Evolutionary conservation across 441 rosid genomes (phyloP), one percentile per base, ranked within the genome.

Genomic region (Erodium chrysanthum): DNA sequence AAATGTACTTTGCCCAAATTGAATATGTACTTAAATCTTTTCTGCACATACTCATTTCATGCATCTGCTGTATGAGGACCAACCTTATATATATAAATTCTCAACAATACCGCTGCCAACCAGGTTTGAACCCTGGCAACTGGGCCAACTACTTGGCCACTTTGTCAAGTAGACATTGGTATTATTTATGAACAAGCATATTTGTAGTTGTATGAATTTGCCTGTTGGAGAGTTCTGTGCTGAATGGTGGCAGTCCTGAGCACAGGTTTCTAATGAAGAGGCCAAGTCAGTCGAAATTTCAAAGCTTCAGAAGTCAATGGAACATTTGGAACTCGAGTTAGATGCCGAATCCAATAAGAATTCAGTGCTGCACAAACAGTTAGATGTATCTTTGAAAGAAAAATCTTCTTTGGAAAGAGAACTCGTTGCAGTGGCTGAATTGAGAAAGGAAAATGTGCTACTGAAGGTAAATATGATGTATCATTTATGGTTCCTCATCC

Each of bases 261-360:
- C 82, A 73, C 91, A 94, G 98, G 82, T 79, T 73, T 87, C 97
- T 61, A 81, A 81, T 78, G 98, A 94, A 63, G 97, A 91, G 72
- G 85, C 87, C 12, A 93, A 84, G 83, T 78, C 83, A 29, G 75
- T 68, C 65, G 96, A 94, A 82, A 80, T 88, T 68, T 86, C 90
- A 25, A 89, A 88, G 80, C 93, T 88, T 76, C 90, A 83, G 68
- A 85, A 84, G 72, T 67, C 79, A 40, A 48, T 91, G 83, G 93
- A 89, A 72, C 87, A 94, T 70, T 71, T 88, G 84, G 83, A 71
- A 74, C 96, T 94, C 69, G 94, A 91, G 81, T 80, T 88, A 71
- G 99, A 94, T 84, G 97, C 96, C 62, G 92, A 89, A 81, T 89
- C 88, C 78, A 88, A 88, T 85, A 94, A 89, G 82, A 88, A 94